Conservation (phyloP, 148 eudicot species). For the Cornus florida region DNA sequence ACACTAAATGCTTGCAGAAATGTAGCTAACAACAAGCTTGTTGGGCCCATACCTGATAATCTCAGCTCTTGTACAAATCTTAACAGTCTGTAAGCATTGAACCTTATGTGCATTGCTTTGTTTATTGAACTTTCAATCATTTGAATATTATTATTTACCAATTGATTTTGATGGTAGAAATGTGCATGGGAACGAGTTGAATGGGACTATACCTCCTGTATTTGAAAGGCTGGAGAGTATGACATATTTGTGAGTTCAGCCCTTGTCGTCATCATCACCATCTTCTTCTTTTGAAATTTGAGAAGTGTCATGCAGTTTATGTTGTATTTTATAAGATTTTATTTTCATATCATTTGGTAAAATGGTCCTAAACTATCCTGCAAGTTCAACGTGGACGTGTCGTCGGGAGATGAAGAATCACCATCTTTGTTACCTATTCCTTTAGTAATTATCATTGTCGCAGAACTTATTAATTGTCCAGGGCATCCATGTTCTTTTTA, state of each 20-base stretch:
- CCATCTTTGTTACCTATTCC: neutral
- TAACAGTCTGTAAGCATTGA: conserved; percentile 79
- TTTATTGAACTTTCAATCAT: neutral
- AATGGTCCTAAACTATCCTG: neutral
- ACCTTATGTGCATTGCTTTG: neutral
- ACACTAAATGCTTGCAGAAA: conserved; percentile 43
- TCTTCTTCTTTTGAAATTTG: too few species aligned
- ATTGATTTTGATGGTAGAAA: conserved; percentile 43
- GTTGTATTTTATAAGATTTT: neutral
- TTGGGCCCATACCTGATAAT: conserved; percentile 83
- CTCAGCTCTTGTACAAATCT: conserved; percentile 92
- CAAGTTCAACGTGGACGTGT: neutral
- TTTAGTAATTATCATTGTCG: too few species aligned
- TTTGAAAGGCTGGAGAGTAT: conserved; percentile 88
- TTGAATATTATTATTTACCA: neutral
- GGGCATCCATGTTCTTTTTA: neutral
- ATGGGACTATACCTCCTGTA: conserved; percentile 78
- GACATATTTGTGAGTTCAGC: conserved; percentile 83
- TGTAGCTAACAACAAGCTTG: conserved; percentile 83
- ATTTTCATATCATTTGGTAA: neutral
- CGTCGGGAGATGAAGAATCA: neutral
- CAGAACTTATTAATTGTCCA: neutral
- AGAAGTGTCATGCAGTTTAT: neutral
- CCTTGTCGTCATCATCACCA: neutral
- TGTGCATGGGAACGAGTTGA: conserved; percentile 75